Evolutionary conservation across 345 rosid genomes (phyloP).

Genomic region (Populus ilicifolia): DNA sequence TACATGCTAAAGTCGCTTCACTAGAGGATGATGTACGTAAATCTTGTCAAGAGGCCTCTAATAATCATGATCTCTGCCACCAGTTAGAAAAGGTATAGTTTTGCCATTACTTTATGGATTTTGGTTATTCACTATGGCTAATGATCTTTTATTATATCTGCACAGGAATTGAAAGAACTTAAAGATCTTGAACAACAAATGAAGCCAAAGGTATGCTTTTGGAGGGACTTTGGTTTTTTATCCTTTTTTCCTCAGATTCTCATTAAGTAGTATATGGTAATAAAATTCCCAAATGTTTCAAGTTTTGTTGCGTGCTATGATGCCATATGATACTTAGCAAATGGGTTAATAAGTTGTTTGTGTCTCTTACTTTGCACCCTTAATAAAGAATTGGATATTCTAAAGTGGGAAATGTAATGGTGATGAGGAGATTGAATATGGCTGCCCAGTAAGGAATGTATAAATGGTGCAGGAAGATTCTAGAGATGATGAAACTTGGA

Average conservation of each 20-base stretch:
- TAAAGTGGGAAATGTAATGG: background rate
- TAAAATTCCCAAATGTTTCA: background rate
- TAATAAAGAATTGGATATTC: background rate
- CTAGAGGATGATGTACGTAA: slow-evolving; percentile 82
- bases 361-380: background rate
- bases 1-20: slow-evolving; percentile 55
- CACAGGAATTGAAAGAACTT: slow-evolving; percentile 81
- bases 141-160: slow-evolving; percentile 5
- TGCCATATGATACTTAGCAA: background rate
- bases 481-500: background rate
- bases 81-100: slow-evolving; percentile 72
- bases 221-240: background rate
- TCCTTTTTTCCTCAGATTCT: background rate
- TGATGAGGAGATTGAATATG: background rate
- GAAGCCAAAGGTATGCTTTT: slow-evolving; percentile 75
- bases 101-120: slow-evolving; percentile 5
- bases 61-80: slow-evolving; percentile 43
- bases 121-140: background rate
- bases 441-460: background rate
- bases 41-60: slow-evolving; percentile 65
- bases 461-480: background rate
- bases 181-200: slow-evolving; percentile 80
- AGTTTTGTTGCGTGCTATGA: background rate
- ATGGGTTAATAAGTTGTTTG: background rate
- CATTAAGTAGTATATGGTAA: background rate